phyloP scores from a whole-genome alignment of 1,284 basidiomycete species.

The Tilletia setariae region DNA sequence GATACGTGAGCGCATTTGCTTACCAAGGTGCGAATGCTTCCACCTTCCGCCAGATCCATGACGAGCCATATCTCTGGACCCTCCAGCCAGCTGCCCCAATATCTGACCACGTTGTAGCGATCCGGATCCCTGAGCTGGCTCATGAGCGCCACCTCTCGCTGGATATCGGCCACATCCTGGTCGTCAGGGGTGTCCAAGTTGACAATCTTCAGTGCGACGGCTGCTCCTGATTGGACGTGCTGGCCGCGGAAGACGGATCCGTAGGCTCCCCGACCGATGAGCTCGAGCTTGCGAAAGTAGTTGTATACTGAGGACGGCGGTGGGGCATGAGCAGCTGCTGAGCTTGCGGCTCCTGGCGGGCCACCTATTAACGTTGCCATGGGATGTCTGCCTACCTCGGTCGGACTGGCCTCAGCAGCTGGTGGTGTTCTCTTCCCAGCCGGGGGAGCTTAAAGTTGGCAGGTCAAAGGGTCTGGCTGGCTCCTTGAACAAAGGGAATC shows the following conservation, averaged over 20 bases:
- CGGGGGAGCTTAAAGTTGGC: no score
- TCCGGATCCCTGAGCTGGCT: slow-evolving; percentile 74
- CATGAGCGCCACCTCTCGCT: slow-evolving; percentile 88
- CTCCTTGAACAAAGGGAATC: no score
- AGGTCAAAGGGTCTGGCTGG: no score
- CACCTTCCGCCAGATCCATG: slow-evolving; percentile 96
- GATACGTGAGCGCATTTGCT: slow-evolving; percentile 58
- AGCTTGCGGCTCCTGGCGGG: no score
- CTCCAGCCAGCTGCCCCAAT: slow-evolving; percentile 91
- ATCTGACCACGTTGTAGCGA: slow-evolving; percentile 85
- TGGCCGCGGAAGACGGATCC: slow-evolving; percentile 56
- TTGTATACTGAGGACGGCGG: slow-evolving; percentile 26
- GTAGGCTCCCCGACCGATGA: slow-evolving; percentile 51
- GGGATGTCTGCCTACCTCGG: no score
- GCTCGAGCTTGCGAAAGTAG: slow-evolving; percentile 44
- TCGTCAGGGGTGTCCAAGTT: slow-evolving; percentile 88
- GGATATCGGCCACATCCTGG: slow-evolving; percentile 86
- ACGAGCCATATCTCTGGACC: slow-evolving; percentile 96
- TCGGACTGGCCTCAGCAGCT: no score
- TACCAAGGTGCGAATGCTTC: slow-evolving; percentile 82
- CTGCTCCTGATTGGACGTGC: slow-evolving; percentile 75
- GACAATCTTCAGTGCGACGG: slow-evolving; percentile 95
- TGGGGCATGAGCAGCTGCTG: no score
- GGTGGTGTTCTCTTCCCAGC: no score
- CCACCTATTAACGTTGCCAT: no score